Evolutionary conservation across 1,139 yeast genomes (phyloP).

Genomic region (Saccharomycopsis crataegensis): DNA sequence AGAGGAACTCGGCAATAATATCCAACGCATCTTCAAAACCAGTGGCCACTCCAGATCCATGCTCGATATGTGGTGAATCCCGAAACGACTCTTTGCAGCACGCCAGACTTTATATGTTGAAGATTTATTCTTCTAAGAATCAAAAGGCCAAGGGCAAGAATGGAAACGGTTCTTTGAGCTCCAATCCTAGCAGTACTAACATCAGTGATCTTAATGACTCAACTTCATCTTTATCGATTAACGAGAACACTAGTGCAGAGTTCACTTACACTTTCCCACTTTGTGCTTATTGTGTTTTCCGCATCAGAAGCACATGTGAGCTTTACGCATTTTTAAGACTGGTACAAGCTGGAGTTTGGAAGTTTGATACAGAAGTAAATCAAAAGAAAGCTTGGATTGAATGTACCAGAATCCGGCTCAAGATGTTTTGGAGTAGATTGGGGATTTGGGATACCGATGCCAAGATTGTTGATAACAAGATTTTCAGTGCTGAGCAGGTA

Average conservation of each 20-base stretch:
- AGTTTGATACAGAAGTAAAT: slow-evolving; percentile 32
- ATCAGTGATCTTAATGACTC: neutral
- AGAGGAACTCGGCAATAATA: slow-evolving; percentile 22
- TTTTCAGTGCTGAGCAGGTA: slow-evolving; percentile 10
- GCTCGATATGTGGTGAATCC: slow-evolving; percentile 80
- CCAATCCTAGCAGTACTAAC: neutral
- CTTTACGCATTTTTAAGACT: slow-evolving; percentile 67
- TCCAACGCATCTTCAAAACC: slow-evolving; percentile 46
- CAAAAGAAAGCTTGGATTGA: slow-evolving; percentile 48
- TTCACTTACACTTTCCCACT: slow-evolving; percentile 48
- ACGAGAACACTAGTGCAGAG: slow-evolving; percentile 16
- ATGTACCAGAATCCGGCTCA: slow-evolving; percentile 45
- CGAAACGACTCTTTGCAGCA: slow-evolving; percentile 66
- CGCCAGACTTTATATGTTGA: slow-evolving; percentile 64
- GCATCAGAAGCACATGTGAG: slow-evolving; percentile 75
- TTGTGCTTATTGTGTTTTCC: slow-evolving; percentile 75
- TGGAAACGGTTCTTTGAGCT: too few relatives aligned
- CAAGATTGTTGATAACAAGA: slow-evolving; percentile 25
- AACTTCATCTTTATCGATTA: neutral
- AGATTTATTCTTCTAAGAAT: slow-evolving; percentile 14
- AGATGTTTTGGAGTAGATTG: slow-evolving; percentile 77
- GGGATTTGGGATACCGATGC: slow-evolving; percentile 45
- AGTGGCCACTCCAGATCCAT: slow-evolving; percentile 65
- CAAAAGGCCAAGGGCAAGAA: slow-evolving; percentile 2
- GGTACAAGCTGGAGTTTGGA: slow-evolving; percentile 49